Evolutionary conservation across 768 basidiomycete species (phyloP), one percentile per base, ranked within the genome.

Genomic region (Termitomyces sp.): DNA sequence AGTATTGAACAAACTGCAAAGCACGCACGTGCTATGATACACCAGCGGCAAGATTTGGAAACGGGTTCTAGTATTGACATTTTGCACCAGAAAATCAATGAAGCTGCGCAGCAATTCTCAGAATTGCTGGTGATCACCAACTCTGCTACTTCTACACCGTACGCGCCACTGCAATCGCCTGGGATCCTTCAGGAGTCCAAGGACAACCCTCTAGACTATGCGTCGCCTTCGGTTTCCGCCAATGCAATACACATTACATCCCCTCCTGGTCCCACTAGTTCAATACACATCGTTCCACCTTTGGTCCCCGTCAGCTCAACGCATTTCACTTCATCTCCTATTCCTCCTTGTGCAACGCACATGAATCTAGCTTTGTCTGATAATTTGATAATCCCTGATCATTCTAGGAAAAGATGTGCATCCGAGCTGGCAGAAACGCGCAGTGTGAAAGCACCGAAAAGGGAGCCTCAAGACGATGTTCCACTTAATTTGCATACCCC

Each of bases 1-100:
- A 86, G 85, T 67, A 84, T 87, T 61, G 82, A 79, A 42, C 76
- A 80, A 54, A 84, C 83, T 15, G 84, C 84, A 40, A 74, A 78
- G 53, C 80, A 84, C 82, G 43, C 80, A 76, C 42, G 74, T 75
- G 40, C 78, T 78, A 35, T 84, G 80, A 59, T 62, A 57, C 66
- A 71, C 60, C 67, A 77, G 70, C 66, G 63, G n/a, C 77, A 80
- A 60, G 75, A 74, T 50, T 58, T 72, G 8, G 77, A 79, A 62
- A 79, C 80, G 6, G 73, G 74, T 41, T 74, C 67, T 30, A 80
- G 78, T 62, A 78, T 85, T 54, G 80, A 78, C 63, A 76, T 83
- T 57, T 75, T 85, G 62, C 82, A 73, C 64, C 75, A 77, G 64
- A 78, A 80, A 37, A 79, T 85, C 52, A 68, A 72, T 5, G 68